Evolutionary conservation across 495 filamentous ascomycete species (phyloP), one percentile per base, ranked within the genome.

Genomic region (Sphaerosporella brunnea): DNA sequence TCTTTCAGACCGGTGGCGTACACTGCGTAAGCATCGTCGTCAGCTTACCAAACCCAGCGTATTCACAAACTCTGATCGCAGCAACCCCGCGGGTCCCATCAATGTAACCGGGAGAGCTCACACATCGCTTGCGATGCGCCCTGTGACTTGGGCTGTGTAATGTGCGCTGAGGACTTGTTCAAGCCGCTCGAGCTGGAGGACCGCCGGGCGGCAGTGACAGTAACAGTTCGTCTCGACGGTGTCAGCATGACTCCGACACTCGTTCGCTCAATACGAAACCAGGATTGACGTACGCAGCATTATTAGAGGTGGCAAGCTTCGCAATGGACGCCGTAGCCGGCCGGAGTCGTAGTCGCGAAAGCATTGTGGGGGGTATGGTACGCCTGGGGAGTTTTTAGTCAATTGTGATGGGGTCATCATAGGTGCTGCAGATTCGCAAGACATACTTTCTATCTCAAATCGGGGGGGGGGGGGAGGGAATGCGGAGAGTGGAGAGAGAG

Each of bases 111-210:
- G 16, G 23, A 13, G 15, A 34, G 51, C 51, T 18, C 7, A 53
- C 49, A 72, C 90, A 97, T 97, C 49, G 92, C 92, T 69, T 97
- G 90, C 25, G 88, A 94, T 36, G 92, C 90, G 57, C 90, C 90
- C 70, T 97, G 90, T 21, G 90, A 84, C 65, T 88, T 94, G 53
- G 85, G 92, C 64, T 95, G 85, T 34, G 90, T 96, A 69, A 97
- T 80, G 59, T 70, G 59, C 40, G 74, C 68, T 44, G 87, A 93
- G 64, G 82, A 72, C 64, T 78, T 80, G 72, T 96, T 96, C 51
- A 94, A 63, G 38, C 55, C 36, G 26, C 16, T 25, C 18, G 37
- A 34, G 23, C 20, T 40, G 20, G 45, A 48, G 9, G 34, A 24
- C 45, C 45, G 34, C 23, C 45, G 13, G 7, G 32, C 35, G 15